Evolutionary conservation across 345 rosid species (phyloP).

Genomic region (Xanthoceras sorbifolium): DNA sequence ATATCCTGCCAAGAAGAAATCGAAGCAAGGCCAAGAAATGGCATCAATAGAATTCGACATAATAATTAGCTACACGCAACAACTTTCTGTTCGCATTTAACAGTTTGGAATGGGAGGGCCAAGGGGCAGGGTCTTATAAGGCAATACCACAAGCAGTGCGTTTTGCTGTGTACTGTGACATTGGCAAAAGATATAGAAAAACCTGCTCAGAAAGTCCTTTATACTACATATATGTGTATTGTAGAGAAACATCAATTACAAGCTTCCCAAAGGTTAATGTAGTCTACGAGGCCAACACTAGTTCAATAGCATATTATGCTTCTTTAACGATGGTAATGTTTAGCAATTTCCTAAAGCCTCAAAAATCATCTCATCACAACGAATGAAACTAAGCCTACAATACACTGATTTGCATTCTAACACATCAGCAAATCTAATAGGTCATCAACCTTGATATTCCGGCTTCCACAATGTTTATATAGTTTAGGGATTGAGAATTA

Average conservation of each 20-base stretch:
- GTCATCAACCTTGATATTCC: not conserved
- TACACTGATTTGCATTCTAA: not conserved
- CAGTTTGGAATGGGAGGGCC: too few species aligned
- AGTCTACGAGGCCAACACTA: not conserved
- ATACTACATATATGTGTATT: not conserved
- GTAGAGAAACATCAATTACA: not conserved
- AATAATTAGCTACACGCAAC: too few species aligned
- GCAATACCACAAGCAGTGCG: too few species aligned
- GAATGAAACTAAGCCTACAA: not conserved
- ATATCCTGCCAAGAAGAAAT: constrained; percentile 19
- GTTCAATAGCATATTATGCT: not conserved
- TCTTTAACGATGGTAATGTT: not conserved
- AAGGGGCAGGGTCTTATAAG: too few species aligned
- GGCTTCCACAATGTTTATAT: not conserved
- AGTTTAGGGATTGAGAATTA: constrained; percentile 9
- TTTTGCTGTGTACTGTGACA: too few species aligned
- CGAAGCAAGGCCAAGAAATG: not conserved
- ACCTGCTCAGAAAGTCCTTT: not conserved
- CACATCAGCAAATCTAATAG: not conserved
- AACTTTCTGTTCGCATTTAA: too few species aligned
- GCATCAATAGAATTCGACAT: not conserved
- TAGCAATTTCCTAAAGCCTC: not conserved
- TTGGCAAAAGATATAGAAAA: not conserved
- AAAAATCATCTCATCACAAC: not conserved
- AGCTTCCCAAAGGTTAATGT: not conserved